Base-by-base conservation (phyloP, 192 early-diverging fungal genomes). In the Umbelopsis sp. region DNA sequence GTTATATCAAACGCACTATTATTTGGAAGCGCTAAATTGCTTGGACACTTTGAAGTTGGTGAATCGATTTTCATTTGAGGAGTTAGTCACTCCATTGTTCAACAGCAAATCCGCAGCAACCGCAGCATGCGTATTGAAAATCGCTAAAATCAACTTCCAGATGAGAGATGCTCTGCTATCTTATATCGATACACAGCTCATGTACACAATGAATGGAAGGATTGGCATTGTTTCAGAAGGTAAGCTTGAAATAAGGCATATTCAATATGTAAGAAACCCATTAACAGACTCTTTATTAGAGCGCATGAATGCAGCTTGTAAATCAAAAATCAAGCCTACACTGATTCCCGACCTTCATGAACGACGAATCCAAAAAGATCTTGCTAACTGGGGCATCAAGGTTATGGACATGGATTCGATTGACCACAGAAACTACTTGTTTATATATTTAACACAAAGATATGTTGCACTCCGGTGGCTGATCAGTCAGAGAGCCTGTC, bases 401-500 rank as follows among this genome's bases (percentile, higher is more conserved):
- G 31, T 79, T 22, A 53, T 74, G 4, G 50, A 75, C 20, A 66
- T 71, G 3, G 16, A 67, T 34, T 2, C 17, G 25, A 50, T 52
- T 24, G 52, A 52, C 21, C 24, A 65, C 25, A 21, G 45, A 8
- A 44, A 75, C 4, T 75, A 49, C 31, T 69, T 62, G 9, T 79
- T 72, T 36, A 62, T 79, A n/a, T 75, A 45, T n/a, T 51, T 79
- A n/a, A 75, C 73, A 17, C 70, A 75, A 26, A 45, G 62, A 14
- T 72, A 79, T 29, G 77, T 65, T 16, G 45, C 73, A 20, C 31
- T 79, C 25, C 62, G 77, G 22, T 79, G 70, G 65, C 41, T 79
- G 1, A 41, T 79, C 21, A 45, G 66, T 2, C 70, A 71, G 41
- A 25, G 77, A 25, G 65, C 73, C 8, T 45, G 53, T 12, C 77